These are phyloP conservation scores for Nelumbo lutea DNA, from an alignment of 164 flowering plant species.

Conservation along the genomic window DNA sequence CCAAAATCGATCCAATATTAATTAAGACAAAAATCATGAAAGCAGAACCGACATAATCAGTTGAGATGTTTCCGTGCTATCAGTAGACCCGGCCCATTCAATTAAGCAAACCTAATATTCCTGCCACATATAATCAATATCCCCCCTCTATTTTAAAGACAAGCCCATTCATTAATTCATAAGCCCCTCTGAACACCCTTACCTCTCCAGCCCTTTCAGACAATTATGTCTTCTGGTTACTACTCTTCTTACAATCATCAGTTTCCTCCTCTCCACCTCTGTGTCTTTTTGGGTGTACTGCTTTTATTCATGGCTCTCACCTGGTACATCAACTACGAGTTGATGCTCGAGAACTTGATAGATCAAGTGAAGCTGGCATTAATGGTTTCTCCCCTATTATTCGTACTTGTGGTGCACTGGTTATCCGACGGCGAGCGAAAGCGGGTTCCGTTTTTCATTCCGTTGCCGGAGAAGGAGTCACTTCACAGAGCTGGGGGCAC, in stretches of 20 bases:
- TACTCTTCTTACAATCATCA: slow-evolving; percentile 12
- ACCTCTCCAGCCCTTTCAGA: background rate
- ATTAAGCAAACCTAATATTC: background rate
- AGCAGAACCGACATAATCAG: too few species aligned
- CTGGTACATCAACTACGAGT: slow-evolving; percentile 69
- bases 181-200: too few species aligned
- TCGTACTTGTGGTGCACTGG: slow-evolving; percentile 62
- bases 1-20: too few species aligned
- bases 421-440: slow-evolving; percentile 35
- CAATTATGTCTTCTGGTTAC: slow-evolving; percentile 14
- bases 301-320: slow-evolving; percentile 42
- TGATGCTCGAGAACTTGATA: slow-evolving; percentile 35
- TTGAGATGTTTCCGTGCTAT: too few species aligned
- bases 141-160: background rate
- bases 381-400: slow-evolving; percentile 53
- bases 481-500: slow-evolving; percentile 78
- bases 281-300: slow-evolving; percentile 51
- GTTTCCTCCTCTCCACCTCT: slow-evolving; percentile 47
- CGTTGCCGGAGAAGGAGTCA: slow-evolving; percentile 62
- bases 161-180: too few species aligned
- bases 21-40: too few species aligned
- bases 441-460: slow-evolving; percentile 31
- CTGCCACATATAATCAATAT: background rate
- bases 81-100: too few species aligned
- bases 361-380: slow-evolving; percentile 57